Conservation (phyloP, 1,284 basidiomycete genomes). For the Ustilago lituana region DNA sequence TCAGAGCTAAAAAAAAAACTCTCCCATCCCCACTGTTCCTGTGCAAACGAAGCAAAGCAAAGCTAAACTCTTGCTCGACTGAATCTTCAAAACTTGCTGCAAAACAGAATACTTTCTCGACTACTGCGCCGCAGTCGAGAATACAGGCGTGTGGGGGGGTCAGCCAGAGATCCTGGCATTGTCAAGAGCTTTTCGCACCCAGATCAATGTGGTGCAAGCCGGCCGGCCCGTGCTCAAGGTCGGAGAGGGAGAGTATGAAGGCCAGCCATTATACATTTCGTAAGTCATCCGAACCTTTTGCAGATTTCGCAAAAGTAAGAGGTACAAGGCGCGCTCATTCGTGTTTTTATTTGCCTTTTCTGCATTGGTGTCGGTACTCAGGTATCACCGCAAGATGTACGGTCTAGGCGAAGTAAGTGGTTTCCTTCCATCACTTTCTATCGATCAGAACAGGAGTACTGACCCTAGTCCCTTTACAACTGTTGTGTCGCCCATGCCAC, state of each 20-base stretch:
- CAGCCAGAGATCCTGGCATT: slow-evolving; percentile 95
- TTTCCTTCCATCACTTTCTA: slow-evolving; percentile 24
- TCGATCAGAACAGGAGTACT: neutral
- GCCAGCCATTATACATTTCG: slow-evolving; percentile 53
- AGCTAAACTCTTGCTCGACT: too few relatives aligned
- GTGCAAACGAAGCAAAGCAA: too few relatives aligned
- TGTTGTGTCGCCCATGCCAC: slow-evolving; percentile 3
- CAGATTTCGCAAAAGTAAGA: too few relatives aligned
- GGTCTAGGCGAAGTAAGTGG: slow-evolving; percentile 54
- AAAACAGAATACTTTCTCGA: slow-evolving; percentile 73
- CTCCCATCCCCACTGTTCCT: too few relatives aligned
- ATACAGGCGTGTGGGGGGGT: slow-evolving; percentile 93
- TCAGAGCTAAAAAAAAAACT: too few relatives aligned
- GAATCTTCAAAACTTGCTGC: neutral
- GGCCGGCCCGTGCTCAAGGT: slow-evolving; percentile 77
- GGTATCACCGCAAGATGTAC: slow-evolving; percentile 62
- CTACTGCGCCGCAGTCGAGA: slow-evolving; percentile 83
- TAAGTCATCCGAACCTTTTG: too few relatives aligned
- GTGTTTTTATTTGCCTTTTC: too few relatives aligned
- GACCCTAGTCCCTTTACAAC: neutral
- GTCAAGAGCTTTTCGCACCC: slow-evolving; percentile 81
- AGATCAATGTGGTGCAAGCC: slow-evolving; percentile 91
- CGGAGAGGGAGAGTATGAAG: slow-evolving; percentile 75
- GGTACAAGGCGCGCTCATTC: too few relatives aligned
- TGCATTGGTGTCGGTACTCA: too few relatives aligned